Base-by-base conservation (phyloP, 2,329 filamentous ascomycete genomes). In the Chaetomiaceae sp. region DNA sequence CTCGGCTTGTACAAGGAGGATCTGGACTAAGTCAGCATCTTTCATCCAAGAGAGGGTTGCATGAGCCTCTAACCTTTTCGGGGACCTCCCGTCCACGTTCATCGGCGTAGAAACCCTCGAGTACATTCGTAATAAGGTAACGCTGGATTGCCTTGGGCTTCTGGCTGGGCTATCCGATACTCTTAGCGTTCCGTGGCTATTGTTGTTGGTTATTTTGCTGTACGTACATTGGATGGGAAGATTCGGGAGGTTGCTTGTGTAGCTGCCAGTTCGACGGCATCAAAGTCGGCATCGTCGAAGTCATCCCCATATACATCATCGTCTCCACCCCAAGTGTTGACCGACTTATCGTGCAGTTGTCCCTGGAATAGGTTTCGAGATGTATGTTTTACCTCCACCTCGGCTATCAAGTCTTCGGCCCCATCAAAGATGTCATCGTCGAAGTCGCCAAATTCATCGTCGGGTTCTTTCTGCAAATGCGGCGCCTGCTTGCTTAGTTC, bases 1-100 rank as follows among this genome's bases (percentile, higher is more conserved):
- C 61, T 96, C 90, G 47, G 87, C 84, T 69, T 91, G 84, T 23
- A 96, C 87, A n/a, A 88, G 71, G 3, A 99, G 74, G 40, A 95
- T 79, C 87, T 95, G 58, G 11, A 4, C 33, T 33, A 2, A 11
- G 44, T 57, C 16, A 61, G 52, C 33, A 53, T 44, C 4, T n/a
- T 9, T 3, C 7, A 16, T 34, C 37, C 27, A 10, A 20, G 29
- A 10, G 7, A 16, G n/a, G 3, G 13, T 10, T 3, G 10, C 2
- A n/a, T 20, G 9, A 20, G 14, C 6, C 9, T 20, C 46, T 72
- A 71, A 91, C 90, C 81, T 94, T 91, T 69, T 95, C 87, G 38
- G 75, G 75, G 46, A 75, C 76, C 45, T 73, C 69, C 58, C 79
- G 75, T 40, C 86, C 84, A 59, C 76, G 78, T 20, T 79, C 75